Percentiles rank a stretch among this genome's conserved stretches.
phyloP scores from a whole-genome alignment of 441 rosid species.

The Raphanus hybrid region DNA sequence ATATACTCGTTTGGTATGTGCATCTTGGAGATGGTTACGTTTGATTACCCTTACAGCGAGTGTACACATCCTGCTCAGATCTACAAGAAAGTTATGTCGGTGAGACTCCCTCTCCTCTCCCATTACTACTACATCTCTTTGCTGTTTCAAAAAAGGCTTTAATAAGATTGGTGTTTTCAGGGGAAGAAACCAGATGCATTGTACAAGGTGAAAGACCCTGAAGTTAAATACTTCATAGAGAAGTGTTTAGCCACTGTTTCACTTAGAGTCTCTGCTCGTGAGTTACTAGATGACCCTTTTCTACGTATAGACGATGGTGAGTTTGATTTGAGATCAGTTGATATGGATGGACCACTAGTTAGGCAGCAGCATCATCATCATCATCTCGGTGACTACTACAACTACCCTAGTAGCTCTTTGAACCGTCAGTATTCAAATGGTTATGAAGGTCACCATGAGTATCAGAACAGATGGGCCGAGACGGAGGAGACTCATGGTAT shows the following conservation, averaged over 20 bases:
- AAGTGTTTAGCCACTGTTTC: constrained; percentile 93
- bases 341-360: constrained; percentile 53
- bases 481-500: constrained; percentile 70
- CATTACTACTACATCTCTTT: constrained; percentile 26
- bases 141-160: constrained; percentile 21
- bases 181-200: constrained; percentile 98
- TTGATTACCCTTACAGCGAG: constrained; percentile 94
- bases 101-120: constrained; percentile 23
- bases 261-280: constrained; percentile 85
- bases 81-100: constrained; percentile 95
- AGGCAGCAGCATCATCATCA: constrained; percentile 69
- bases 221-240: constrained; percentile 81
- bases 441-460: constrained; percentile 34
- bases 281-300: constrained; percentile 88
- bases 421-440: constrained; percentile 57
- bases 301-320: constrained; percentile 69
- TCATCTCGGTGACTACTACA: constrained; percentile 43
- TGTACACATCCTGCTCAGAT: constrained; percentile 93
- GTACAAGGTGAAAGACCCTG: constrained; percentile 83
- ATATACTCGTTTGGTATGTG: constrained; percentile 98
- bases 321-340: constrained; percentile 55
- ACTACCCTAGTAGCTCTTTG: constrained; percentile 41
- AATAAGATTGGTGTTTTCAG: constrained; percentile 48
- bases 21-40: constrained; percentile 92
- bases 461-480: constrained; percentile 66